Evolutionary conservation across 495 filamentous ascomycete genomes (phyloP), one percentile per base, ranked within the genome.

Genomic region (Apodospora peruviana): DNA sequence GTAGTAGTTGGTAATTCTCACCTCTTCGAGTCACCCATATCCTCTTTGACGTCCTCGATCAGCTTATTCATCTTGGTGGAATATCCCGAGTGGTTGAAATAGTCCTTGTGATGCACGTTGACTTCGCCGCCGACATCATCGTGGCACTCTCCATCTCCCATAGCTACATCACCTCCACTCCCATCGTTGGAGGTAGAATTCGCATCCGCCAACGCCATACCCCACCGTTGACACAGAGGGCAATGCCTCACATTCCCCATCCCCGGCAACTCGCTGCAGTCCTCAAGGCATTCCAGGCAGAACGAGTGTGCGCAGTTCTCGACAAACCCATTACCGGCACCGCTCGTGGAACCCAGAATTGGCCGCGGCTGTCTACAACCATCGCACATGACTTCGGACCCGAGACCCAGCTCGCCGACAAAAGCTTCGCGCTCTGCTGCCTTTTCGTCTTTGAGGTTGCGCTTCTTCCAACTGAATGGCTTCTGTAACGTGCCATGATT

Each of bases 401-500:
- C 47, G 18, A 41, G 45, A 12, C 47, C 65, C 37, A 57, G 23
- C 41, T 44, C 52, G 23, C 35, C 43, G 45, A 55, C 45, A 19
- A 45, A 24, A 5, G 61, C 52, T 32, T 66, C 58, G 17, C 24
- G 9, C 36, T 23, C 43, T 11, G 50, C 50, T 4, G 35, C 16
- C 18, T 24, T 17, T 52, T 65, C 45, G 18, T 57, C 59, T 12
- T 47, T 35, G 18, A 62, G 18, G 37, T 59, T 56, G 7, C 58
- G 56, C 45, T 57, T 54, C 35, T 56, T 55, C 66, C 69, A 65
- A 10, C 61, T 64, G 50, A 70, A 64, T 2, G 45, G 51, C 45
- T 63, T 54, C 35, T 74, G 68, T 43, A 66, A 72, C 3, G 72
- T 73, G 4, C 73, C 74, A 48, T 72, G 69, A 46, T 76, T 77